Base-by-base conservation (phyloP, 2,329 filamentous ascomycete genomes). In the Neophaeococcomyces aloes region DNA sequence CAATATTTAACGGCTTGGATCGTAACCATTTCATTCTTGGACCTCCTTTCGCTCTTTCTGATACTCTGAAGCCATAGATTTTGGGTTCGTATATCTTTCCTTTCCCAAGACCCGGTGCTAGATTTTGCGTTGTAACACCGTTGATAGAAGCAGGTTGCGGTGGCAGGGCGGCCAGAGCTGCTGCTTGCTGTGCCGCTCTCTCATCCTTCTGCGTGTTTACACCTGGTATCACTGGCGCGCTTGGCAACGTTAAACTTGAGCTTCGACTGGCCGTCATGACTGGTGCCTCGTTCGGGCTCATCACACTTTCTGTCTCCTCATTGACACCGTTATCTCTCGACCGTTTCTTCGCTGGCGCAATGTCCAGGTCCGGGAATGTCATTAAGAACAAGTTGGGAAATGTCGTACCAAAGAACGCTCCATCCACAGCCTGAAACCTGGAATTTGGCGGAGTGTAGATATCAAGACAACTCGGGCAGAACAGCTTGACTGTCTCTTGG, bases 371-470 rank as follows among this genome's bases (percentile, higher is more conserved):
- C 29, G 91, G 89, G 64, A 96, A 98, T 30, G 89, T 98, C 71
- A 98, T 89, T 62, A 98, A 86, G 69, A 98, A 98, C 47, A 98
- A 78, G 35, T 87, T 87, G 49, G 88, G 88, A 62, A 98, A 98
- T 0, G 91, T 98, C 42, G 91, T 89, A 37, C 91, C 91, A 59
- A 98, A 98, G 70, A 96, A 98, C 36, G 91, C 91, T 42, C 91
- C 91, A 56, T 98, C 91, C 27, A 98, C 91, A 2, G 86, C 89
- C 65, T 96, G 91, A 62, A 96, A 98, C 15, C 91, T 79, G 58
- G 86, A 94, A 70, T 96, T 98, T 31, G 91, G 91, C 3, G 91
- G 91, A 0, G 91, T 91, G 65, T 96, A 98, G 57, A 96, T 86
- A 61, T 98, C 91, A 53, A 95, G 77, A 65, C 91, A 98, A 49